Evolutionary conservation across 805 yeast genomes (phyloP), one percentile per base, ranked within the genome.

Genomic region (Wickerhamiella vanderwaltii): DNA sequence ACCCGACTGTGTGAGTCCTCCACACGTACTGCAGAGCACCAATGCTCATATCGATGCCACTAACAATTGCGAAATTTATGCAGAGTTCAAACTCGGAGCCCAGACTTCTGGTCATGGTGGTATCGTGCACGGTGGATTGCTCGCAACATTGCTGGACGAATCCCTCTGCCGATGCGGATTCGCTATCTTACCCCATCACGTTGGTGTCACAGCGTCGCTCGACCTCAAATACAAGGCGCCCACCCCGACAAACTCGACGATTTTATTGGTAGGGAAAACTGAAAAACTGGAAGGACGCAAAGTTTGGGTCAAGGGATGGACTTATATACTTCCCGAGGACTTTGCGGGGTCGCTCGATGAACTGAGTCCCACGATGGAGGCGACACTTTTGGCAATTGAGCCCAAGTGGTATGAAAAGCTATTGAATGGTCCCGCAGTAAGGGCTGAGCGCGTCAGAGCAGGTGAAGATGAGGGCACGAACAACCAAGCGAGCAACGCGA

Each of bases 151-250:
- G 18, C 48, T 91, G 24, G 98, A 88, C 59, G 98, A 91, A 56
- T 77, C 79, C 0, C 63, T 91, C 22, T 84, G 95, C 53, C 68
- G 75, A 33, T 81, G 94, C 53, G 97, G 95, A 12, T 88, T 86
- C 56, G 75, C 84, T 3, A 63, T 70, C 20, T 64, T 88, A 9
- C 97, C 97, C 1, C 74, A 77, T 44, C 71, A 75, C 43, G 68
- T 79, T 39, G 98, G 97, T 11, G 95, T 91, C 18, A 88, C 98
- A 0, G 98, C 95, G 0, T 70, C 68, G 39, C 64, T 88, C 32
- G 61, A 70, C 2, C 65, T 88, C 6, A 67, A 79, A 40, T 88
- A 84, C 59, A 44, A 49, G 34, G 55, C 56, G 15, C 80, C 78
- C 29, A 74, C 75, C 1, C 68, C 67, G 2, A 79, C 86, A 0